These are phyloP conservation scores for Fusarium pseudonygamai DNA, from an alignment of 2,329 filamentous ascomycete species.

Conservation along the genomic window DNA sequence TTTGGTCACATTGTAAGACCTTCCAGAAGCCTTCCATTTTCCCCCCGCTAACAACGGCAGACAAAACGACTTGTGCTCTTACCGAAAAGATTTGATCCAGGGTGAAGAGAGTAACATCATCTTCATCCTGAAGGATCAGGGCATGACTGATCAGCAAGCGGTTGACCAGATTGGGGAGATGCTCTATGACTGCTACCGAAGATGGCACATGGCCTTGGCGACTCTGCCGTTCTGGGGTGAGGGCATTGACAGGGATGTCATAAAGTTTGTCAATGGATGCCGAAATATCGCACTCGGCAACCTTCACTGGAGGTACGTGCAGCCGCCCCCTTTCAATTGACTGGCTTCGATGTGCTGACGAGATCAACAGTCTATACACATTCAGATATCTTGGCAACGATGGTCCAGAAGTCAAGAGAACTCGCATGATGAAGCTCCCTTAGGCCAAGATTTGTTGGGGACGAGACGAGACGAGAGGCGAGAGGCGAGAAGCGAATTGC, in stretches of 20 bases:
- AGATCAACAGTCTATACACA: background rate
- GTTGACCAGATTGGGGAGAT: constrained; percentile 23
- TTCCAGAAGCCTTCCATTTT: background rate
- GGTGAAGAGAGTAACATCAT: constrained; percentile 25
- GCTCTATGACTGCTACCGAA: constrained; percentile 16
- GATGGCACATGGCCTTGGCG: constrained; percentile 13
- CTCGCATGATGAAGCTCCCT: constrained; percentile 20
- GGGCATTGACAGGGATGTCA: constrained; percentile 14
- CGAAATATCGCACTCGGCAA: constrained; percentile 22
- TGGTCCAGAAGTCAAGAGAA: constrained; percentile 14
- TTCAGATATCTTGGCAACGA: constrained; percentile 12
- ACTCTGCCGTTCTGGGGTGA: constrained; percentile 23
- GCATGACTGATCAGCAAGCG: constrained; percentile 19
- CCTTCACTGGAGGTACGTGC: constrained; percentile 10
- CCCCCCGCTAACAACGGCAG: background rate
- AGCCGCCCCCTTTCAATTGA: background rate
- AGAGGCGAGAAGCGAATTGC: background rate
- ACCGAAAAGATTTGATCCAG: constrained; percentile 18
- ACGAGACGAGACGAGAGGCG: background rate
- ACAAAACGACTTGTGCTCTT: constrained; percentile 23
- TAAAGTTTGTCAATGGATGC: constrained; percentile 24
- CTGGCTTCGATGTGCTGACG: background rate
- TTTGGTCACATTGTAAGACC: constrained; percentile 13
- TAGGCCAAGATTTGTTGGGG: background rate
- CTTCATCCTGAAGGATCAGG: constrained; percentile 20